Conservation (phyloP, 179 eudicot species). For the Beta macrorhiza region DNA sequence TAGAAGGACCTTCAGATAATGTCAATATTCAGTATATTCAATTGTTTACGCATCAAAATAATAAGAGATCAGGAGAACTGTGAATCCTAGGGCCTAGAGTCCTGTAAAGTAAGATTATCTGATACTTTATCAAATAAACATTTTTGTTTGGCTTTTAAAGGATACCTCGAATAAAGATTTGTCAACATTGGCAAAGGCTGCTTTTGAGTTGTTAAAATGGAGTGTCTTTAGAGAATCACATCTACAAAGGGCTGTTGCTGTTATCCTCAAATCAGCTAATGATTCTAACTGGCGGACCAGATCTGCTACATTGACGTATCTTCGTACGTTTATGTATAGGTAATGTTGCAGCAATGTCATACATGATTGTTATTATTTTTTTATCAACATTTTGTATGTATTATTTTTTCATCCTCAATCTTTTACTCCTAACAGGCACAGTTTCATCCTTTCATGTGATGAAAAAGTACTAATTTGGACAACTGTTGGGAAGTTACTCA, state of each 20-base stretch:
- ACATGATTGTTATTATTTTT: neutral
- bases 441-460: constrained; percentile 58
- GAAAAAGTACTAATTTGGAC: constrained; percentile 83
- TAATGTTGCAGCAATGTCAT: constrained; percentile 27
- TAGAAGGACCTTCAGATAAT: neutral
- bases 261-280: constrained; percentile 66
- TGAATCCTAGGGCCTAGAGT: neutral
- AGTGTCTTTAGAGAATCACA: constrained; percentile 60
- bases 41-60: neutral
- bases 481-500: constrained; percentile 74
- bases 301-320: constrained; percentile 90
- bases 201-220: constrained; percentile 95
- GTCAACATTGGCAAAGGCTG: constrained; percentile 93
- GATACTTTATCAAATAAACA: neutral
- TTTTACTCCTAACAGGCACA: constrained; percentile 59
- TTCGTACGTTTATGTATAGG: constrained; percentile 95
- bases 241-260: constrained; percentile 74
- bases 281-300: constrained; percentile 98
- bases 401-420: neutral
- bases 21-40: neutral
- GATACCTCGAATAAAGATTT: constrained; percentile 94
- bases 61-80: neutral
- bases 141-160: constrained; percentile 38
- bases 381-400: neutral
- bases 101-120: neutral